These are phyloP conservation scores for Sorghum bicolor DNA, from an alignment of 176 grass and related monocot genomes.

Conservation along the genomic window Sorghum_bicolor_NCBIv3 NC_012878.2:53227501-53228000, in stretches of 20 bases:
- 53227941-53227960: no score
- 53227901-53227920: no score
- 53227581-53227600: conserved; percentile 45
- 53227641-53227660: background rate
- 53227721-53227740: conserved; percentile 38
- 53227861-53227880: background rate
- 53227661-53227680: background rate
- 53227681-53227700: background rate
- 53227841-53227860: background rate
- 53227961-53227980: no score
- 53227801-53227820: conserved; percentile 22
- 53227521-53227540: no score
- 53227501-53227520: background rate
- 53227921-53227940: no score
- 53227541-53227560: conserved; percentile 19
- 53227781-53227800: conserved; percentile 52
- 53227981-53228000: no score
- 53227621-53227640: conserved; percentile 39
- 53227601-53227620: conserved; percentile 44
- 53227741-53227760: conserved; percentile 38
- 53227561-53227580: conserved; percentile 34
- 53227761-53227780: conserved; percentile 23
- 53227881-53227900: background rate
- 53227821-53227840: background rate
- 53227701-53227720: background rate